phyloP scores from a whole-genome alignment of 331 rosid species.

The Erythrophleum ivorense region DNA sequence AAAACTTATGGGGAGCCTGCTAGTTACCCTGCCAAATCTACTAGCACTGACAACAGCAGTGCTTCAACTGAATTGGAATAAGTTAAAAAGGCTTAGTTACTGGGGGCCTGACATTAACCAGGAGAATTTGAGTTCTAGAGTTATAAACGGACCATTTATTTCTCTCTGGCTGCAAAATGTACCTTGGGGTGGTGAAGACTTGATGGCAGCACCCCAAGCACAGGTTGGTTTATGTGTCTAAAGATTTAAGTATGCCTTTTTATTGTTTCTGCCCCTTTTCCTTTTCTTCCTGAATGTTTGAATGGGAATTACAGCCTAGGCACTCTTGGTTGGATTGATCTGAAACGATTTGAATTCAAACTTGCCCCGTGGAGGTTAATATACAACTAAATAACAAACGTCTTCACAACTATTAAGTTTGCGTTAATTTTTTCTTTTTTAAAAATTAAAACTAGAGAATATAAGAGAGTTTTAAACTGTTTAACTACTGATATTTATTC shows the following conservation, averaged over 20 bases:
- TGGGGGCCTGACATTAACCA: conserved; percentile 56
- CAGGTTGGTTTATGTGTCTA: conserved; percentile 48
- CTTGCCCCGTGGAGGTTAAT: neutral
- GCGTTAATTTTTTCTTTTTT: neutral
- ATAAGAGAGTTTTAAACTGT: too few relatives aligned
- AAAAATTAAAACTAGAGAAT: too few relatives aligned
- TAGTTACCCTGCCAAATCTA: conserved; percentile 46
- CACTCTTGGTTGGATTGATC: neutral
- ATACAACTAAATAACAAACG: neutral
- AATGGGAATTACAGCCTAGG: neutral
- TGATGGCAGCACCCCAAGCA: conserved; percentile 82
- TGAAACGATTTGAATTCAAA: neutral
- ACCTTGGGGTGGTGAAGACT: too few relatives aligned
- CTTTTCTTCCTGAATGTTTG: neutral
- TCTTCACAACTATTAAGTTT: neutral
- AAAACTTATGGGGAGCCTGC: conserved; percentile 65
- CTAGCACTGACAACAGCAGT: too few relatives aligned
- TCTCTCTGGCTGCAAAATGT: too few relatives aligned
- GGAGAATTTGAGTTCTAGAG: conserved; percentile 61
- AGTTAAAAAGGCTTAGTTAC: conserved; percentile 45
- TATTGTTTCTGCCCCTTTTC: neutral
- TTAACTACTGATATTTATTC: too few relatives aligned
- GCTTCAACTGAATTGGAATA: conserved; percentile 48
- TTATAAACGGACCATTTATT: too few relatives aligned
- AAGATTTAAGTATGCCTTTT: neutral